phyloP scores from a whole-genome alignment of 805 yeast species.

The Wickerhamiella slavikovae region DNA sequence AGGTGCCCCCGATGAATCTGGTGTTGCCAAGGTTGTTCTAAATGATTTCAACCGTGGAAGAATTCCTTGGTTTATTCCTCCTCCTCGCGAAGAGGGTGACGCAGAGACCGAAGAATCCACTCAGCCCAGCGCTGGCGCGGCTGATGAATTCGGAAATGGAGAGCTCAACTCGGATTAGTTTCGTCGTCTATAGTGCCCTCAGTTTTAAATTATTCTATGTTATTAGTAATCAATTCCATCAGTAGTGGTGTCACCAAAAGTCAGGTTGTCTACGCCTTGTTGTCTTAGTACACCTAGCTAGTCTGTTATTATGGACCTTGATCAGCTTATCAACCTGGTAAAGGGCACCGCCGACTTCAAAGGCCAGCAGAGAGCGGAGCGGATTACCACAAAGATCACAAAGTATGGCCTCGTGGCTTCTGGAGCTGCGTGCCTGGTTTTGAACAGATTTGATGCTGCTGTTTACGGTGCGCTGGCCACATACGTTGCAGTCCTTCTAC shows the following conservation, averaged over 20 bases:
- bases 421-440: conserved; percentile 6
- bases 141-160: too few relatives aligned
- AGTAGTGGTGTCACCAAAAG: too few relatives aligned
- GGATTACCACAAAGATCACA: conserved; percentile 1
- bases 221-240: background rate
- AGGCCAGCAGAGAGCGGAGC: conserved; percentile 10
- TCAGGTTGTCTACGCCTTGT: too few relatives aligned
- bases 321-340: conserved; percentile 6
- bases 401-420: conserved; percentile 7
- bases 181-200: too few relatives aligned
- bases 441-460: conserved; percentile 5
- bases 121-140: too few relatives aligned
- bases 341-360: conserved; percentile 13
- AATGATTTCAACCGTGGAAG: conserved; percentile 94
- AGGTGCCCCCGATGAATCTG: conserved; percentile 92
- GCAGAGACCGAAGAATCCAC: conserved; percentile 21
- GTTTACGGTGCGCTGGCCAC: conserved; percentile 5
- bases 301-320: conserved; percentile 7
- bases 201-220: too few relatives aligned
- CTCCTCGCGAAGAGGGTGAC: conserved; percentile 53
- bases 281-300: too few relatives aligned
- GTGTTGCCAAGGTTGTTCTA: conserved; percentile 74
- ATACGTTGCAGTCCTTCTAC: conserved; percentile 4
- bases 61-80: conserved; percentile 94
- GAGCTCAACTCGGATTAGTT: too few relatives aligned